Evolutionary conservation across 2,329 filamentous ascomycete species (phyloP).

Genomic region (Harringtonia aguacate): DNA sequence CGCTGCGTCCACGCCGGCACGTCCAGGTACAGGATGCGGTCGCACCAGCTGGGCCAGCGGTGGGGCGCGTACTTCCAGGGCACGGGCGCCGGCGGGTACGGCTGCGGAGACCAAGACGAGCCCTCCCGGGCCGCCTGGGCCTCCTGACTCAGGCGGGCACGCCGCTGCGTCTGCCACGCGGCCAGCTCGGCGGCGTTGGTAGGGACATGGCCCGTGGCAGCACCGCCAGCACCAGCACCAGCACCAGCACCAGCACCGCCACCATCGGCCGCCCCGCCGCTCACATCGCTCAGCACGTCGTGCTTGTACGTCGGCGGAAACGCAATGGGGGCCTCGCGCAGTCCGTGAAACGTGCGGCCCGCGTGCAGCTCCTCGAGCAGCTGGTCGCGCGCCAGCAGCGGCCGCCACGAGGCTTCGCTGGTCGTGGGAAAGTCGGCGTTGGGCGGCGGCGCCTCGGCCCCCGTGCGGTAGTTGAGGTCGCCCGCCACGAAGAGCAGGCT

Average conservation of each 20-base stretch:
- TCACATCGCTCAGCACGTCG: slow-evolving; percentile 25
- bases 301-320: slow-evolving; percentile 98
- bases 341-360: slow-evolving; percentile 63
- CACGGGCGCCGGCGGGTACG: slow-evolving; percentile 24
- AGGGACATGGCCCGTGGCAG: no score
- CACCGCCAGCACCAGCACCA: no score
- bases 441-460: slow-evolving; percentile 49
- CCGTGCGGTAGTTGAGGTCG: slow-evolving; percentile 91
- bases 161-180: background rate
- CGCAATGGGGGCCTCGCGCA: slow-evolving; percentile 60
- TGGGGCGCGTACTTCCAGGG: slow-evolving; percentile 68
- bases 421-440: slow-evolving; percentile 53
- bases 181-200: slow-evolving; percentile 17
- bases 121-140: slow-evolving; percentile 17
- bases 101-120: no score
- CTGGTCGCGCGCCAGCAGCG: slow-evolving; percentile 68
- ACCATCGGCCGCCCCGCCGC: slow-evolving; percentile 18
- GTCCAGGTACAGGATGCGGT: slow-evolving; percentile 73
- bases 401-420: slow-evolving; percentile 48
- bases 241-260: no score
- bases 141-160: background rate
- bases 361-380: slow-evolving; percentile 59
- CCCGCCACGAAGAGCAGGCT: slow-evolving; percentile 79
- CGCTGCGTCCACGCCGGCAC: slow-evolving; percentile 39
- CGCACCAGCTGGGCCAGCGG: slow-evolving; percentile 88